Evolutionary conservation across 257 asterid species (phyloP), one percentile per base, ranked within the genome.

Genomic region (Sherardia arvensis): DNA sequence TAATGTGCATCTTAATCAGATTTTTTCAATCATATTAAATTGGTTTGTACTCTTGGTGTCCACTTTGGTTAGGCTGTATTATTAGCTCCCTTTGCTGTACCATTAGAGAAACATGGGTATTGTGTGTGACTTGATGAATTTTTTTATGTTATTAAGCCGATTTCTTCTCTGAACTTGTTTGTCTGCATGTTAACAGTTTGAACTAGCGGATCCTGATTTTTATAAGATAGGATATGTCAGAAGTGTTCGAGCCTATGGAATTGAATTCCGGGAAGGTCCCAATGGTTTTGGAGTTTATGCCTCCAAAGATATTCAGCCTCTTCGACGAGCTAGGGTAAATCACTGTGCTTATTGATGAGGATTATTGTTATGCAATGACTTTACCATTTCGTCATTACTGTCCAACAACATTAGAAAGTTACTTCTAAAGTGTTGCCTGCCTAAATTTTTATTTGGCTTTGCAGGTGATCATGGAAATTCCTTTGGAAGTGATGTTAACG

Each of bases 381-480:
- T 26, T 38, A 29, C 28, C 30, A 22, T 55, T 54, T 8, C 8
- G 20, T 12, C 22, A 23, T 23, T 27, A 20, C n/a, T 32, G 43
- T 54, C 59, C 59, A 53, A 14, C 15, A 8, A 25, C 7, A 55
- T 20, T 20, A 18, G 26, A 18, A 49, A 49, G 4, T 49, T 49
- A 56, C 61, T 27, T 56, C 29, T 1, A 4, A 27, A 22, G 61
- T 56, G 21, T 26, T n/a, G 10, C 32, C 18, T 55, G 23, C 34
- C 40, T 67, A 45, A 36, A 58, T 55, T 51, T 74, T 45, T 15
- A 33, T 45, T 60, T 73, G 76, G 57, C 18, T 77, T 72, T 75
- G 70, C 84, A 92, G 99, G 81, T 92, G 71, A 87, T 92, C 71
- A 92, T 92, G 99, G 99, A 89, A 80, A 87, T 92, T 70, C 99